These are phyloP conservation scores for Macrolepiota fuliginosa DNA, from an alignment of 768 basidiomycete genomes.

Conservation along the genomic window DNA sequence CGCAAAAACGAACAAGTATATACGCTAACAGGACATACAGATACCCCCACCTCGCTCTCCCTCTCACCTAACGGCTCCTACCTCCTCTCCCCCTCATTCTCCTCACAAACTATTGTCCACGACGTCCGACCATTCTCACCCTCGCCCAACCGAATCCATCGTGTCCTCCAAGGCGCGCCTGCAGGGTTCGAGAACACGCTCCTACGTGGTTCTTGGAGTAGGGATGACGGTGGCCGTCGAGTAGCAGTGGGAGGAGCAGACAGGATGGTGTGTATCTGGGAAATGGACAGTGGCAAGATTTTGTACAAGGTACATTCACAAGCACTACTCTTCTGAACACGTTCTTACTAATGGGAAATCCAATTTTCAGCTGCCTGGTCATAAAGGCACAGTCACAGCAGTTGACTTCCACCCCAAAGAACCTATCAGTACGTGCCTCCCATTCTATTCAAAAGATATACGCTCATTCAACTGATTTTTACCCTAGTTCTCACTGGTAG, in stretches of 20 bases:
- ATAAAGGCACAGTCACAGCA: slow-evolving; percentile 94
- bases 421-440: slow-evolving; percentile 73
- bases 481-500: slow-evolving; percentile 83
- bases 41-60: slow-evolving; percentile 91
- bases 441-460: background rate
- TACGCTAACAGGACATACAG: slow-evolving; percentile 79
- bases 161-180: slow-evolving; percentile 78
- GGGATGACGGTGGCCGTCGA: slow-evolving; percentile 74
- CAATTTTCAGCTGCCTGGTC: slow-evolving; percentile 73
- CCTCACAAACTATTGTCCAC: slow-evolving; percentile 86
- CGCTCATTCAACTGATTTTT: background rate
- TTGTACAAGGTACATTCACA: slow-evolving; percentile 65
- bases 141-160: slow-evolving; percentile 76
- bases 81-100: slow-evolving; percentile 88
- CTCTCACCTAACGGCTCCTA: slow-evolving; percentile 87
- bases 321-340: background rate
- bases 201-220: slow-evolving; percentile 85
- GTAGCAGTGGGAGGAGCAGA: slow-evolving; percentile 91
- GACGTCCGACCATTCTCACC: slow-evolving; percentile 95
- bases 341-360: background rate
- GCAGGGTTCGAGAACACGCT: slow-evolving; percentile 93
- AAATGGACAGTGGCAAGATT: slow-evolving; percentile 72
- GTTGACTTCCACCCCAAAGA: slow-evolving; percentile 97
- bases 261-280: slow-evolving; percentile 84
- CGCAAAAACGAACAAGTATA: slow-evolving; percentile 83